phyloP scores from a whole-genome alignment of 2,329 filamentous ascomycete genomes.

The Thyridium curvatum region DNA sequence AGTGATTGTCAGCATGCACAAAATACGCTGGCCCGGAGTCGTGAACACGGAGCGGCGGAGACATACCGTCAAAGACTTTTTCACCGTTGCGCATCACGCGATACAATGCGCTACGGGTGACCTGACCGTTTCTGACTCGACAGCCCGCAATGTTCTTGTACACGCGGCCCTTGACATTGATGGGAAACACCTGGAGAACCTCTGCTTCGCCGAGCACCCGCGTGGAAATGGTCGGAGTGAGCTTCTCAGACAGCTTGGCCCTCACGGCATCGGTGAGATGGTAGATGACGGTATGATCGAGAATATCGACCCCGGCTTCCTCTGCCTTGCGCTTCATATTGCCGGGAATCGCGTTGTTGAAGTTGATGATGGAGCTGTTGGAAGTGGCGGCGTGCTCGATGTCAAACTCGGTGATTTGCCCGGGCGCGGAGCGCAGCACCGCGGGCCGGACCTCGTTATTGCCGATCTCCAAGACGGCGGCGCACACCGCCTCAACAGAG shows the following conservation, averaged over 20 bases:
- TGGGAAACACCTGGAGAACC: constrained; percentile 74
- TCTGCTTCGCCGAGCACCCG: constrained; percentile 85
- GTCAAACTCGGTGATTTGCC: constrained; percentile 77
- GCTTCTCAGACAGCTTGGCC: constrained; percentile 58
- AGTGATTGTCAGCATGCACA: constrained; percentile 10
- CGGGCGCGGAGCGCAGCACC: constrained; percentile 72
- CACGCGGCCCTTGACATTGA: constrained; percentile 67
- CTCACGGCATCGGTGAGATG: constrained; percentile 69
- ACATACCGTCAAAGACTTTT: constrained; percentile 75
- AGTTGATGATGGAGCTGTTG: constrained; percentile 72
- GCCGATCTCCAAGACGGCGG: constrained; percentile 70
- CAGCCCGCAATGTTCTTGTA: constrained; percentile 79
- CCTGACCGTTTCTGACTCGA: constrained; percentile 73
- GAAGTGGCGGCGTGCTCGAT: constrained; percentile 80
- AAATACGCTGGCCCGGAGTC: neutral
- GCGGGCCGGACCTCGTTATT: constrained; percentile 77
- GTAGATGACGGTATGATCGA: constrained; percentile 86
- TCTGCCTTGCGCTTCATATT: constrained; percentile 66
- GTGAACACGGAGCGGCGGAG: constrained; percentile 2
- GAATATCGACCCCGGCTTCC: constrained; percentile 63
- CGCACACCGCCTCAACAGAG: constrained; percentile 83
- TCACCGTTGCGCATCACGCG: constrained; percentile 66
- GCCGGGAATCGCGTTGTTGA: constrained; percentile 68
- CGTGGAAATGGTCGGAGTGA: constrained; percentile 60
- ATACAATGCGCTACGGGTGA: constrained; percentile 59